phyloP scores from a whole-genome alignment of 495 filamentous ascomycete genomes.

The Penicillium cataractarum region DNA sequence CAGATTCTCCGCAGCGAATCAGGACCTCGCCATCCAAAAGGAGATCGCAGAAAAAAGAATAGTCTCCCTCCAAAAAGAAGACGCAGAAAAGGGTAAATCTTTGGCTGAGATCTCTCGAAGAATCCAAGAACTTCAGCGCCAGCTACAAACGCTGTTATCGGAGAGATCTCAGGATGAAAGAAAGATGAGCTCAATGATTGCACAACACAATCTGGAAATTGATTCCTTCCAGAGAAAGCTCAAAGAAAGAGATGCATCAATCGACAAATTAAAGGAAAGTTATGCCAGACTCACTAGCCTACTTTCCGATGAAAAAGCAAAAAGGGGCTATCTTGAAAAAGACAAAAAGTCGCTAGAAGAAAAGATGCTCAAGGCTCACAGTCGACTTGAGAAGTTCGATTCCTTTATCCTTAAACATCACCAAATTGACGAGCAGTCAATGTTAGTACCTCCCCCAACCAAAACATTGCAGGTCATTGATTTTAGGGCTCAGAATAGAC shows the following conservation, averaged over 20 bases:
- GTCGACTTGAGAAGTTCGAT: conserved; percentile 7
- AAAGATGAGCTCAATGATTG: not conserved
- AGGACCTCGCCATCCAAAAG: not conserved
- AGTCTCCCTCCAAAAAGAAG: not conserved
- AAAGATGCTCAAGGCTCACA: conserved; percentile 40
- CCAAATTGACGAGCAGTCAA: conserved; percentile 5
- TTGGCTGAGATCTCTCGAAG: conserved; percentile 1
- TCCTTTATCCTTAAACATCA: conserved; percentile 2
- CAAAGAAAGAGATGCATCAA: conserved; percentile 4
- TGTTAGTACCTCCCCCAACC: conserved; percentile 2
- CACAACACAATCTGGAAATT: not conserved
- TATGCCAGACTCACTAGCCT: not conserved
- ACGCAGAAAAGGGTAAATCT: not conserved
- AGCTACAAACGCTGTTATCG: not conserved
- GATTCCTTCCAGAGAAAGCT: conserved; percentile 5
- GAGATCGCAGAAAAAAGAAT: not conserved
- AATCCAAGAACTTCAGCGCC: conserved; percentile 1
- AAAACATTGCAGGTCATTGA: not conserved
- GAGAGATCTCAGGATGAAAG: conserved; percentile 2
- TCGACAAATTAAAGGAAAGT: conserved; percentile 6
- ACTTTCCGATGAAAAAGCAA: not conserved
- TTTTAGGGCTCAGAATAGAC: conserved; percentile 3
- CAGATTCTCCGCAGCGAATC: not conserved
- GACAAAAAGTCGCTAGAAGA: conserved; percentile 43
- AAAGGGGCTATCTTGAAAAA: conserved; percentile 7